phyloP scores from a whole-genome alignment of 225 moss, liverwort and hornwort species.

The Antitrichia curtipendula region DNA sequence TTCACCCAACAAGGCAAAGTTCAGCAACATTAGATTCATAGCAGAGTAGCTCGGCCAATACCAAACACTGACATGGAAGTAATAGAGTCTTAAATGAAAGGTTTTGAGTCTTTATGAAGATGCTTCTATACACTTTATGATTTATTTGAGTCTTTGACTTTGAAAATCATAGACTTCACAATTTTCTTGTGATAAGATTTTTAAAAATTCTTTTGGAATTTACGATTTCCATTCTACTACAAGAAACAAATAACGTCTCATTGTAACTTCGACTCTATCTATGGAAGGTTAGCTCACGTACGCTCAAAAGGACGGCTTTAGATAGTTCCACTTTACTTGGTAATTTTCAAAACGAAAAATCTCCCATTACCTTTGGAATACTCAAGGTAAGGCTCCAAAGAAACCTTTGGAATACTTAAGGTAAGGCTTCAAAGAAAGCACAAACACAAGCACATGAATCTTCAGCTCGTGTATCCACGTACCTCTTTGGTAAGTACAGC shows the following conservation, averaged over 20 bases:
- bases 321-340: background rate
- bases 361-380: too few species aligned
- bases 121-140: background rate
- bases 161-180: background rate
- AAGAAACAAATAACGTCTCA: background rate
- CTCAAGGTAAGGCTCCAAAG: background rate
- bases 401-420: background rate
- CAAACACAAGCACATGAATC: background rate
- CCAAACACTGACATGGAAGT: background rate
- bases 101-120: background rate
- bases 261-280: background rate
- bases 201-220: background rate
- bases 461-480: background rate
- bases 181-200: background rate
- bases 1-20: background rate
- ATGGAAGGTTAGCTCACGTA: background rate
- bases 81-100: background rate
- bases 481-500: constrained; percentile 33
- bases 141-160: background rate
- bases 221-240: background rate
- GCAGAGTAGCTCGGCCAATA: background rate
- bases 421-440: background rate
- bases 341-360: too few species aligned
- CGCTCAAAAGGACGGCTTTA: background rate
- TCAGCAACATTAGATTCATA: background rate